phyloP scores from a whole-genome alignment of 768 basidiomycete species.

The Hygrocybe punicea region DNA sequence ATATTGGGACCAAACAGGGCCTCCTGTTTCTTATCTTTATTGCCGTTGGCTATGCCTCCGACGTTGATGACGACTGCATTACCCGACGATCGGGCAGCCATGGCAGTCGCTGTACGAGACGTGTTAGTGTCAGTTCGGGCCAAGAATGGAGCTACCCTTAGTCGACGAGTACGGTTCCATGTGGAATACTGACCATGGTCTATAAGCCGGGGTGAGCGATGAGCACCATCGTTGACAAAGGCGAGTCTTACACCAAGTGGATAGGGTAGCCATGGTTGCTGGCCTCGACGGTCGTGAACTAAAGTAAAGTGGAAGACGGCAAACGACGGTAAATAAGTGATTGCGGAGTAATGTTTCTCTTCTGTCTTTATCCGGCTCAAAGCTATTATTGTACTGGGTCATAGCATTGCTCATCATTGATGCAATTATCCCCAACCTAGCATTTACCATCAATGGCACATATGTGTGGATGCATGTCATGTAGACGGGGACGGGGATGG shows the following conservation, averaged over 20 bases:
- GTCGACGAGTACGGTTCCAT: constrained; percentile 57
- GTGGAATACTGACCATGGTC: constrained; percentile 51
- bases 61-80: constrained; percentile 17
- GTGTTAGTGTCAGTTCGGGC: constrained; percentile 50
- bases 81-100: constrained; percentile 40
- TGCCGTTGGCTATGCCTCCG: constrained; percentile 28
- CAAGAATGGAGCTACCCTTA: constrained; percentile 50
- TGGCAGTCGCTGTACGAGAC: constrained; percentile 46
- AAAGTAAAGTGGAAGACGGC: neutral
- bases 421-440: too few relatives aligned
- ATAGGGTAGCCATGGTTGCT: constrained; percentile 18
- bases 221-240: neutral
- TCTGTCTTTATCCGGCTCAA: too few relatives aligned
- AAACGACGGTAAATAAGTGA: too few relatives aligned
- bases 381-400: too few relatives aligned
- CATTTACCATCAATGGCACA: too few relatives aligned
- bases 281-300: constrained; percentile 7
- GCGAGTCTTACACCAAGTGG: constrained; percentile 37
- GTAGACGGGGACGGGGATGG: neutral
- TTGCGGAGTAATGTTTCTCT: too few relatives aligned
- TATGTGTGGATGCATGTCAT: too few relatives aligned
- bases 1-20: constrained; percentile 91
- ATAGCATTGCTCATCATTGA: too few relatives aligned
- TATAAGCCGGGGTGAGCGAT: constrained; percentile 5
- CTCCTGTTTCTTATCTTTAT: constrained; percentile 65